A percentile compares a stretch with the other conserved stretches of the same genome.
phyloP scores from a whole-genome alignment of 108 stramenopile genomes.

The Epithemia pelagica region DNA sequence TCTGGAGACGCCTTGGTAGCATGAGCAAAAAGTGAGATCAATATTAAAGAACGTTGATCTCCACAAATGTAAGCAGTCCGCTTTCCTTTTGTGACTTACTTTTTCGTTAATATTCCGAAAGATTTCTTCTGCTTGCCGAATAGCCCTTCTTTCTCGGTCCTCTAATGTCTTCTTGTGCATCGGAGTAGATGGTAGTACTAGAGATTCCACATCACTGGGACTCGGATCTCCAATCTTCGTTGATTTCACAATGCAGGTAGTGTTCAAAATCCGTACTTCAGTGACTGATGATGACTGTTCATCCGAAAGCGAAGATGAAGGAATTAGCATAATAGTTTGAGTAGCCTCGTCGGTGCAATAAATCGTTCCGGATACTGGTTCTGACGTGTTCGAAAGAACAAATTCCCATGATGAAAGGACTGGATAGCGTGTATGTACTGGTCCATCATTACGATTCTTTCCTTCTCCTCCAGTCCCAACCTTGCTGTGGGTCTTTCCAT shows the following conservation, averaged over 20 bases:
- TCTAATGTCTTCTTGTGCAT: slow-evolving; percentile 53
- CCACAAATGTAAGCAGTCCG: no score
- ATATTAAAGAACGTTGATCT: no score
- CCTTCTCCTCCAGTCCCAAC: neutral
- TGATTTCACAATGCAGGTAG: slow-evolving; percentile 23
- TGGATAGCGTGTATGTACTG: slow-evolving; percentile 16
- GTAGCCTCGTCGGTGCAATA: slow-evolving; percentile 72
- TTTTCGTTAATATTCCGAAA: slow-evolving; percentile 71
- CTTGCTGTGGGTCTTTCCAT: neutral
- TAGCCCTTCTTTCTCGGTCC: slow-evolving; percentile 73
- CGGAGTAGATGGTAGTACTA: slow-evolving; percentile 24
- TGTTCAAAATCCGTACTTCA: slow-evolving; percentile 43
- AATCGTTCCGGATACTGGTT: slow-evolving; percentile 42
- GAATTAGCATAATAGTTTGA: slow-evolving; percentile 42
- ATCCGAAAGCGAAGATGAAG: neutral
- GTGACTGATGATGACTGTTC: slow-evolving; percentile 14
- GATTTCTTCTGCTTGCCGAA: slow-evolving; percentile 67
- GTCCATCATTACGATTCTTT: neutral
- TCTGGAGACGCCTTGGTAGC: slow-evolving; percentile 68
- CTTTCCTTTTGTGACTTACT: no score
- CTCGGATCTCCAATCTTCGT: slow-evolving; percentile 24
- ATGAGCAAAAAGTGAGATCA: neutral
- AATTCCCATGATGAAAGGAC: slow-evolving; percentile 43
- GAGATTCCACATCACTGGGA: slow-evolving; percentile 12
- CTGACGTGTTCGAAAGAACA: slow-evolving; percentile 14